These are phyloP conservation scores for Neurospora sp. DNA, from an alignment of 495 filamentous ascomycete genomes.

Conservation along the genomic window DNA sequence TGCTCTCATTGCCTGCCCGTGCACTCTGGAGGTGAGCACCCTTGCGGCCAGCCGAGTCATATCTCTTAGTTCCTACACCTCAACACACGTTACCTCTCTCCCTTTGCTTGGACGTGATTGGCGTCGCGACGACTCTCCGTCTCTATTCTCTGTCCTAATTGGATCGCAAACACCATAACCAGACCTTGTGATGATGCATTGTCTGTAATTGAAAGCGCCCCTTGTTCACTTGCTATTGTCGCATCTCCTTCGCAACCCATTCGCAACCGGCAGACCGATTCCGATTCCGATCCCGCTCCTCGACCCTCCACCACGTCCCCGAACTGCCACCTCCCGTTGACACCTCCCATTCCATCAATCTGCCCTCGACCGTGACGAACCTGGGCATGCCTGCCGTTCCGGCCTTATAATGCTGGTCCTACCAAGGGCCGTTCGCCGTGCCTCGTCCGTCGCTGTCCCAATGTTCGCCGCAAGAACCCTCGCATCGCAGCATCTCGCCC, in stretches of 20 bases:
- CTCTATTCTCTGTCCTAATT: neutral
- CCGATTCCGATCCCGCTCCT: neutral
- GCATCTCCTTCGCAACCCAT: neutral
- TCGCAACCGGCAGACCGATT: neutral
- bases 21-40: neutral
- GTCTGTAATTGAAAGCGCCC: neutral
- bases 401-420: conserved; percentile 24
- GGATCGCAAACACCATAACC: neutral
- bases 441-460: neutral
- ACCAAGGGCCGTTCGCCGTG: conserved; percentile 7
- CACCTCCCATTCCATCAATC: neutral
- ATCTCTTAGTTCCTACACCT: neutral
- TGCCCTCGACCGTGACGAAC: conserved; percentile 1
- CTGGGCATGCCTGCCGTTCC: conserved; percentile 7
- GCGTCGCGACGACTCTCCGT: neutral
- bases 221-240: neutral
- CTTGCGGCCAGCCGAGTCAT: neutral
- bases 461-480: conserved; percentile 14
- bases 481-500: conserved; percentile 4
- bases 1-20: neutral
- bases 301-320: neutral
- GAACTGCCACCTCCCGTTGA: neutral
- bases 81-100: neutral
- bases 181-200: neutral
- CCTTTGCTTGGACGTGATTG: neutral